These are phyloP conservation scores for Metschnikowia anglica DNA, from an alignment of 805 yeast species.

Conservation along the genomic window DNA sequence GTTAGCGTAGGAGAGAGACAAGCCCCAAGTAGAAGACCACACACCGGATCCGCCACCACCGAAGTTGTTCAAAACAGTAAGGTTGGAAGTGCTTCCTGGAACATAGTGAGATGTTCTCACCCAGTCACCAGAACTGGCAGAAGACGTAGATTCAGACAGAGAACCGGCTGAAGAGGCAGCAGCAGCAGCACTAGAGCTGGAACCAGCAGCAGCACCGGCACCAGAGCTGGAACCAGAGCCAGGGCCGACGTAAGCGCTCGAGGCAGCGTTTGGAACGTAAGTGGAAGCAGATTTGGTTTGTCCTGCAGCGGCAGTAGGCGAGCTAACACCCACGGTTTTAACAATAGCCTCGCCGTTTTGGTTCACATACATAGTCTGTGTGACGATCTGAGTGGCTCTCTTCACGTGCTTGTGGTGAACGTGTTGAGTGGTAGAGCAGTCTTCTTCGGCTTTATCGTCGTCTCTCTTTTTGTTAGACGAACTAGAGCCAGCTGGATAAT, in stretches of 20 bases:
- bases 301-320: conserved; percentile 10
- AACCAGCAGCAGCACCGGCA: background rate
- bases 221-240: background rate
- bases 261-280: background rate
- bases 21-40: conserved; percentile 85
- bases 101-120: conserved; percentile 63
- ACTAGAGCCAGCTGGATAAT: conserved; percentile 59
- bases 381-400: conserved; percentile 69
- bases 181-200: conserved; percentile 2
- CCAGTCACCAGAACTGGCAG: conserved; percentile 48
- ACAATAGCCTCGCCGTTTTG: conserved; percentile 47
- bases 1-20: conserved; percentile 83
- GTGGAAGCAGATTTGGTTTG: background rate
- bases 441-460: conserved; percentile 36
- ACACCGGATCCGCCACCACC: conserved; percentile 93
- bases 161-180: conserved; percentile 28
- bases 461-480: conserved; percentile 42
- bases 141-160: conserved; percentile 24
- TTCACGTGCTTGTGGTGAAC: conserved; percentile 48
- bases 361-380: conserved; percentile 75
- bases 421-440: conserved; percentile 46
- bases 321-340: conserved; percentile 9
- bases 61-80: conserved; percentile 78
- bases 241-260: background rate
- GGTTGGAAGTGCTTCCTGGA: conserved; percentile 69